phyloP scores from a whole-genome alignment of 1,284 basidiomycete species.

The Malassezia sympodialis region DNA sequence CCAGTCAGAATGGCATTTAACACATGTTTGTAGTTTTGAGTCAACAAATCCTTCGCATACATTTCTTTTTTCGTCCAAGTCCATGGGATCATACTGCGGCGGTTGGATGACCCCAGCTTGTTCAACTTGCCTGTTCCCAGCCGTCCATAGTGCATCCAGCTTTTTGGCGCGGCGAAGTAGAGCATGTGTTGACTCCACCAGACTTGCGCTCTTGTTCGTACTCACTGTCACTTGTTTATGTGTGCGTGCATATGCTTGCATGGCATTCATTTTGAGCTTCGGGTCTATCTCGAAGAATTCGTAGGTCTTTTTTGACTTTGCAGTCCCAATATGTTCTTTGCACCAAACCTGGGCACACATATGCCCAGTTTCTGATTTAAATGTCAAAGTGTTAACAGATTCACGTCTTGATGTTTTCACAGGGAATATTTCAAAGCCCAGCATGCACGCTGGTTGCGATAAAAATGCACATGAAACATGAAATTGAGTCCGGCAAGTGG shows the following conservation, averaged over 20 bases:
- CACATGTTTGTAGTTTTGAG: not conserved
- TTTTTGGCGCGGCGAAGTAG: slow-evolving; percentile 32
- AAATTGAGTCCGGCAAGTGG: slow-evolving; percentile 60
- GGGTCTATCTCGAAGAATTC: slow-evolving; percentile 70
- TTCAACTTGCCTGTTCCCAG: not conserved
- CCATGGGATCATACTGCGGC: not conserved
- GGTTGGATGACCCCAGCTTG: not conserved
- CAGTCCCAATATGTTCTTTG: slow-evolving; percentile 61
- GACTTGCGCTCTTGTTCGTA: slow-evolving; percentile 8
- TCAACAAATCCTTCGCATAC: not conserved
- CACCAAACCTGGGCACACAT: slow-evolving; percentile 75
- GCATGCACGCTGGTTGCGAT: slow-evolving; percentile 57
- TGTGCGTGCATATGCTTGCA: slow-evolving; percentile 69
- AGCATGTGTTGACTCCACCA: slow-evolving; percentile 28
- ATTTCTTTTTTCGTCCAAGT: not conserved
- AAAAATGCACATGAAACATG: slow-evolving; percentile 86
- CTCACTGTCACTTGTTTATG: slow-evolving; percentile 62
- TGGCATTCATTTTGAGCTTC: slow-evolving; percentile 69
- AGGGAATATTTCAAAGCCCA: slow-evolving; percentile 80
- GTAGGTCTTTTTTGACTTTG: slow-evolving; percentile 59
- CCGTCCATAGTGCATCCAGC: slow-evolving; percentile 16
- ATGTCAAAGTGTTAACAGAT: slow-evolving; percentile 60
- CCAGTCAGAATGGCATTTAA: slow-evolving; percentile 8
- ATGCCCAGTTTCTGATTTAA: slow-evolving; percentile 72
- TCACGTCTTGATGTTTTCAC: slow-evolving; percentile 51